Evolutionary conservation across 805 yeast species (phyloP), one percentile per base, ranked within the genome.

Genomic region (Pichia phayaonensis): DNA sequence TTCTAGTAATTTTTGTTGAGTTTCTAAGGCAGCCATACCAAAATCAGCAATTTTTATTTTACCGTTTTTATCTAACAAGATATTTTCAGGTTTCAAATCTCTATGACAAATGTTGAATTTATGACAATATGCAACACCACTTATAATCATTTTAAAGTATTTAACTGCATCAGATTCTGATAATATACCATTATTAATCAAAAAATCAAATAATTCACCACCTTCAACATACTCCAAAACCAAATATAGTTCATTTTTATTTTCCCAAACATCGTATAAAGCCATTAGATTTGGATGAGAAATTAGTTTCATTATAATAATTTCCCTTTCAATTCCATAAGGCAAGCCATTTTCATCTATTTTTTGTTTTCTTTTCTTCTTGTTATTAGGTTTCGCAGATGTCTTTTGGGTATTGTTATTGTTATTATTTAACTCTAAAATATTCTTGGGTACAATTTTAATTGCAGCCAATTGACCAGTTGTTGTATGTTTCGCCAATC

Each of bases 241-340:
- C 56, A 86, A 66, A 60, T 83, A 86, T 51, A 94, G 73, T 53
- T 92, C 96, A 62, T 88, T 89, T 57, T 89, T 84, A 57, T 95
- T 92, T 68, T 94, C 99, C 98, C 98, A 94, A 23, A 94, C 99
- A 63, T 94, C 99, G 64, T 90, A 94, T 40, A 94, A 73, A 24
- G 94, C 86, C 79, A 94, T 82, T 23, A 94, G 94, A 62, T 94
- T 92, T 13, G 96, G 89, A 67, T 94, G 98, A 53, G 94, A 87
- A 44, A 94, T 80, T 41, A 94, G 75, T 69, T 94, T 94, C 99
- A 92, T 94, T 59, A 94, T 94, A 59, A 94, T 90, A 56, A 94
- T 95, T 65, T 94, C 99, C 57, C 98, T 79, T 69, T 94, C 99
- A 43, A 94, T 92, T 40, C 99, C 99, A 65, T 92, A 90, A 3